Percentiles rank a stretch among this genome's conserved stretches.
These are phyloP conservation scores for Cladosporium sphaerospermum DNA, from an alignment of 2,329 filamentous ascomycete genomes.

Conservation along the genomic window DNA sequence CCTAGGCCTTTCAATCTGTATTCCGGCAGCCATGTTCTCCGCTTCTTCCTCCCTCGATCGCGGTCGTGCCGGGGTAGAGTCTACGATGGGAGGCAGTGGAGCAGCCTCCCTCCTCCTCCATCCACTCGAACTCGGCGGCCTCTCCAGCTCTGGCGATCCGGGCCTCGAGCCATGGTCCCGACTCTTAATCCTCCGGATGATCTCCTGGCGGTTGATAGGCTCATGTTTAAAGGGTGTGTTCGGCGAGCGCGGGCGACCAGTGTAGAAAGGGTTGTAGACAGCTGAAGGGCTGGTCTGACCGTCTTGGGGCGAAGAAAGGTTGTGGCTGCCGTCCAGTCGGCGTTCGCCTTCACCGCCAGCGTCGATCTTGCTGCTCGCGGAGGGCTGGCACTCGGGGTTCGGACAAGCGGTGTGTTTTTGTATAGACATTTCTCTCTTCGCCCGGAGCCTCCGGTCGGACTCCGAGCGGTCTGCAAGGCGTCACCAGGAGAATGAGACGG, in stretches of 20 bases:
- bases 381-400: slow-evolving; percentile 12
- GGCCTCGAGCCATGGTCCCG: slow-evolving; percentile 22
- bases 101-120: slow-evolving; percentile 47
- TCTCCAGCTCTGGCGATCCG: slow-evolving; percentile 21
- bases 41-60: slow-evolving; percentile 18
- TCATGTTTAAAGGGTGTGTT: slow-evolving; percentile 22
- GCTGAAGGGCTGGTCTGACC: slow-evolving; percentile 10
- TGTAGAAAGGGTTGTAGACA: slow-evolving; percentile 33
- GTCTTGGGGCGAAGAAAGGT: neutral
- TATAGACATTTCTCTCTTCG: slow-evolving; percentile 10
- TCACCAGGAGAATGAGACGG: slow-evolving; percentile 5
- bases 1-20: slow-evolving; percentile 70
- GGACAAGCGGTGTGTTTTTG: slow-evolving; percentile 14
- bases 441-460: slow-evolving; percentile 19
- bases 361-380: neutral
- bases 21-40: slow-evolving; percentile 27
- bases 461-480: slow-evolving; percentile 16
- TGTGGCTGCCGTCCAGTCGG: too few species aligned
- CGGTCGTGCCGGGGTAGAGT: slow-evolving; percentile 12
- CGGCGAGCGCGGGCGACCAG: slow-evolving; percentile 27
- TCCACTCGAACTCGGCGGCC: slow-evolving; percentile 19
- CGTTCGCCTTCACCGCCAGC: neutral
- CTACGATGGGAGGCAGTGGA: slow-evolving; percentile 9
- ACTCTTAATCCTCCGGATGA: slow-evolving; percentile 77
- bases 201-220: slow-evolving; percentile 59